Conservation (phyloP, 2,329 filamentous ascomycete genomes). For the Neonectria sp. region DNA sequence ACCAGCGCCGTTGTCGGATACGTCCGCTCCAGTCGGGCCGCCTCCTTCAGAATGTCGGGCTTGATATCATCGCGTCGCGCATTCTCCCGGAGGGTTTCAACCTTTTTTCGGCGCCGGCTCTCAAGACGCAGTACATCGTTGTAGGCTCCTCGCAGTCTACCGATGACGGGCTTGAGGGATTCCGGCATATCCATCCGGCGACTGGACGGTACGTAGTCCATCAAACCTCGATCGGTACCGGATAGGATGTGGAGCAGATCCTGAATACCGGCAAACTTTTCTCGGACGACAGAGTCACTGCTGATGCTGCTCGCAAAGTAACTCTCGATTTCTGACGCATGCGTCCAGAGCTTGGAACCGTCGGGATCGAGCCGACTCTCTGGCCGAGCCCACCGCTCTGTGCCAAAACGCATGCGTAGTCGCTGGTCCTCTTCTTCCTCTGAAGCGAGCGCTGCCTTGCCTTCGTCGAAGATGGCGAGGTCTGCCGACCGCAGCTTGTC, state of each 20-base stretch:
- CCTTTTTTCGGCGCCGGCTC: slow-evolving; percentile 82
- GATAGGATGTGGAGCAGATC: slow-evolving; percentile 82
- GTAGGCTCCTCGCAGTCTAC: slow-evolving; percentile 81
- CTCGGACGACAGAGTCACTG: slow-evolving; percentile 75
- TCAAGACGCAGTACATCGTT: slow-evolving; percentile 91
- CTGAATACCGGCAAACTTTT: slow-evolving; percentile 84
- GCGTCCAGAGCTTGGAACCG: slow-evolving; percentile 79
- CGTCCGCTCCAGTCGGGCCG: slow-evolving; percentile 86
- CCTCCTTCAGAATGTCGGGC: slow-evolving; percentile 85
- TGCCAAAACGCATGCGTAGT: slow-evolving; percentile 84
- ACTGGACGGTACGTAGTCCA: slow-evolving; percentile 92
- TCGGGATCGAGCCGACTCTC: slow-evolving; percentile 78
- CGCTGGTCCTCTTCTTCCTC: slow-evolving; percentile 89
- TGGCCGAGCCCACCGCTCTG: slow-evolving; percentile 84
- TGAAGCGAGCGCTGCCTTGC: slow-evolving; percentile 80
- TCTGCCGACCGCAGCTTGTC: slow-evolving; percentile 90
- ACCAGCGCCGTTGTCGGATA: slow-evolving; percentile 89
- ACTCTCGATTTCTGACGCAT: slow-evolving; percentile 84
- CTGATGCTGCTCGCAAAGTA: slow-evolving; percentile 80
- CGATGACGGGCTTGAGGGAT: slow-evolving; percentile 84
- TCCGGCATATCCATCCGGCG: slow-evolving; percentile 84
- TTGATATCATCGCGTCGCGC: slow-evolving; percentile 91
- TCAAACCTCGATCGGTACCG: slow-evolving; percentile 84
- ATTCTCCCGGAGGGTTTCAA: slow-evolving; percentile 84
- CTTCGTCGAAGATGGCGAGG: slow-evolving; percentile 84